Base-by-base conservation (phyloP, 2,329 filamentous ascomycete genomes). In the Aspergillus sp. region DNA sequence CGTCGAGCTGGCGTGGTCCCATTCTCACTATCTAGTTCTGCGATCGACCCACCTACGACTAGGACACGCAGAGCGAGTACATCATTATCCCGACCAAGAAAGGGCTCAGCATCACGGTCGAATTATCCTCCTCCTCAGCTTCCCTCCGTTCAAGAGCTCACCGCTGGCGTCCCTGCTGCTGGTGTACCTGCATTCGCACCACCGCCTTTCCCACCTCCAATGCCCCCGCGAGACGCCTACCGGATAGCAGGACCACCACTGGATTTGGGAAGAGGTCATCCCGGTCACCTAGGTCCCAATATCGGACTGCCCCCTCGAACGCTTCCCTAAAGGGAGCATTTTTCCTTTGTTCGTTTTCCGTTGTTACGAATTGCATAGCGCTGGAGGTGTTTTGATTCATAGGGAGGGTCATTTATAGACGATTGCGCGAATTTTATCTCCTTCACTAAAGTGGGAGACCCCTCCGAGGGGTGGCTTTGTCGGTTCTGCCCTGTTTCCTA, bases 1-100 rank as follows among this genome's bases (percentile, higher is more conserved):
- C 86, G 90, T 60, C 88, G 93, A 58, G 93, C 93, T 43, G 95
- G 95, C 45, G 91, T 95, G 39, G 88, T 90, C 7, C 91, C 93
- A 1, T 97, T 97, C 75, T 86, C 87, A 3, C 79, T 91, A 31
- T 86, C 87, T 14, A 82, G 79, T 52, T 79, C 83, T 62, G 81
- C 83, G 39, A 70, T 79, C 53, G 82, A 87, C 68, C 79, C 74
- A 8, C 72, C 74, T 9, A 62, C 67, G 19, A 70, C 72, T 21
- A 70, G 73, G 60, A 57, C 67, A 19, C 72, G 74, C 55, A 69
- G 73, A 59, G 70, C 72, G 46, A 76, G 73, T 56, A 70, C 74
- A 35, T 74, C 73, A 44, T 58, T 75, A 46, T 70, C 76, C 55
- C 69, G 75, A 52, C 66, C 74, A 48, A 68, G 76, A 62, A 74